phyloP scores from a whole-genome alignment of 2,329 filamentous ascomycete species.

The Bipolaris bicolor region DNA sequence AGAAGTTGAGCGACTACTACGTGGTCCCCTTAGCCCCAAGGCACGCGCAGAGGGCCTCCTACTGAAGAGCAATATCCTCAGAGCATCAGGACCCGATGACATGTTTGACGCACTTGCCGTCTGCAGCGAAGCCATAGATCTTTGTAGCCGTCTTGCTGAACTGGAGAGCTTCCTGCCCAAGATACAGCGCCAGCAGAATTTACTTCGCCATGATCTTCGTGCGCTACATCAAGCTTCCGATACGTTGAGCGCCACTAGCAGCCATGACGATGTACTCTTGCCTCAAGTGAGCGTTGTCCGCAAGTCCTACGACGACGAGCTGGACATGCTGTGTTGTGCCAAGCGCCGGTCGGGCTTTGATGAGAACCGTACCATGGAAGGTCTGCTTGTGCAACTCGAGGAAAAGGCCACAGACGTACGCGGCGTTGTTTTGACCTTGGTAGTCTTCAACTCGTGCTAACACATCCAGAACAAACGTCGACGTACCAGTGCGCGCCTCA shows the following conservation, averaged over 20 bases:
- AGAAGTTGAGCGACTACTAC: constrained; percentile 35
- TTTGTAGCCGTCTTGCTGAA: constrained; percentile 32
- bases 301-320: constrained; percentile 29
- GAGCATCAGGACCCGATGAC: constrained; percentile 30
- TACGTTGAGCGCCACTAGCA: constrained; percentile 22
- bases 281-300: constrained; percentile 19
- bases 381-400: constrained; percentile 25
- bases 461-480: constrained; percentile 28
- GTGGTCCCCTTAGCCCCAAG: constrained; percentile 32
- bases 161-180: constrained; percentile 29
- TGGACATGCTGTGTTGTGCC: constrained; percentile 14
- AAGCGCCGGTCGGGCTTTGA: constrained; percentile 40
- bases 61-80: constrained; percentile 37
- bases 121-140: constrained; percentile 40
- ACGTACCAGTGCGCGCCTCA: constrained; percentile 32
- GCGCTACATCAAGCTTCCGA: constrained; percentile 32
- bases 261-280: constrained; percentile 6
- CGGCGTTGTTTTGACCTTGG: no score
- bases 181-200: constrained; percentile 36
- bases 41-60: constrained; percentile 38
- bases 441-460: not conserved
- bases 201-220: constrained; percentile 33
- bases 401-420: constrained; percentile 20
- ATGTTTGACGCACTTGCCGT: constrained; percentile 39
- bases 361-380: constrained; percentile 31